These are phyloP conservation scores for Beauveria australis DNA, from an alignment of 2,329 filamentous ascomycete genomes.

Conservation along the genomic window DNA sequence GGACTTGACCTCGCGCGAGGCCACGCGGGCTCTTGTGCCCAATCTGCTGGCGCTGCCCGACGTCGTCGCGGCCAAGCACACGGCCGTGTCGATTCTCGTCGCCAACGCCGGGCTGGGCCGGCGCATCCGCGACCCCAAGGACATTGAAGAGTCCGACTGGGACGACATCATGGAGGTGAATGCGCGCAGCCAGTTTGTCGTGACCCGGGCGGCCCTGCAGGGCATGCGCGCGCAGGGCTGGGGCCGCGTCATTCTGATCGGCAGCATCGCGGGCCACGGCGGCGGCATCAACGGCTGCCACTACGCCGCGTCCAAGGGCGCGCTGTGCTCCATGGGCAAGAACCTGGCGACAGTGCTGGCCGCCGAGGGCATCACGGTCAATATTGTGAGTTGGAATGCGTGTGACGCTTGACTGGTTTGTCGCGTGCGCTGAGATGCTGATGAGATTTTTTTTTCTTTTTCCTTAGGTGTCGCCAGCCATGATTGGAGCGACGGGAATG, in stretches of 20 bases:
- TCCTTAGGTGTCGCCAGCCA: conserved; percentile 52
- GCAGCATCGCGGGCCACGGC: conserved; percentile 54
- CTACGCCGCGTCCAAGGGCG: conserved; percentile 54
- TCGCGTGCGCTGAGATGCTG: neutral
- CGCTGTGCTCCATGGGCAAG: conserved; percentile 52
- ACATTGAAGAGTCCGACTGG: conserved; percentile 56
- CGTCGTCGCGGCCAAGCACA: conserved; percentile 16
- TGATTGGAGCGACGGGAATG: conserved; percentile 59
- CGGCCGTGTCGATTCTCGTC: conserved; percentile 44
- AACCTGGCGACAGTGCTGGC: conserved; percentile 54
- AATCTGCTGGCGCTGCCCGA: conserved; percentile 14
- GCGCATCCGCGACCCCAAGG: conserved; percentile 45
- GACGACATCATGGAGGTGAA: conserved; percentile 56
- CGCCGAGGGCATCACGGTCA: conserved; percentile 54
- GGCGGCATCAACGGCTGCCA: conserved; percentile 57
- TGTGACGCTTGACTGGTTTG: neutral
- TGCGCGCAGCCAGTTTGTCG: conserved; percentile 51
- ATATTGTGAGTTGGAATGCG: conserved; percentile 26
- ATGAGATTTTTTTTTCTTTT: neutral
- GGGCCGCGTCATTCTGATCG: conserved; percentile 58
- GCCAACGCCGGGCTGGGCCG: conserved; percentile 61
- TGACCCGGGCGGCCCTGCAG: conserved; percentile 51
- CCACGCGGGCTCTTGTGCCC: conserved; percentile 18
- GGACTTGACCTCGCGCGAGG: conserved; percentile 21
- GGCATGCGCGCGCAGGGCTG: conserved; percentile 51